Evolutionary conservation across 495 filamentous ascomycete genomes (phyloP), one percentile per base, ranked within the genome.

Genomic region (Monascus purpureus): DNA sequence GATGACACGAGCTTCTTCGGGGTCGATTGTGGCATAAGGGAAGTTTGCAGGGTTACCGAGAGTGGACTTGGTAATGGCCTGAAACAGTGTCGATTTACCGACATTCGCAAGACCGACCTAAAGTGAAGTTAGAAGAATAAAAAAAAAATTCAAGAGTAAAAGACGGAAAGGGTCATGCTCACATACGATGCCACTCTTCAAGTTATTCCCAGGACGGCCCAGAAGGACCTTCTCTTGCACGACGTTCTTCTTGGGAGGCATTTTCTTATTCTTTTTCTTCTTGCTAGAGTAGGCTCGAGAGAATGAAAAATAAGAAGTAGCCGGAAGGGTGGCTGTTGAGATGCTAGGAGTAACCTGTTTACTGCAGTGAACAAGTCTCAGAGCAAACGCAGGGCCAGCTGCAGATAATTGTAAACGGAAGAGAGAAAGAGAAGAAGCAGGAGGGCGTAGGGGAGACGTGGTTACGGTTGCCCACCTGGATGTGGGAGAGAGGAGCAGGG

Each of bases 1-100:
- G 40, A 99, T 77, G 59, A 99, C 92, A 40, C 87, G 83, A 32
- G 92, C 86, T 63, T 99, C 92, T 65, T 99, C 92, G 13, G 92
- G 92, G 45, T 96, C 85, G 54, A 99, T 96, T 45, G 92, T 99
- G 43, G 92, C 92, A 65, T 88, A 99, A 13, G 92, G 92, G 55
- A 95, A 99, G 68, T 99, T 99, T 59, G 90, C 92, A 42, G 92
- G 92, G 66, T 99, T 99, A 63, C 92, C 92, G 45, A 99, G 73
- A 40, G 75, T 77, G 59, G 80, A 95, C 68, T 93, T 95, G 41
- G 92, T 99, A 67, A 99, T 94, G 42, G 92, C 86, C 64, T 99
- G 92, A 70, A 99, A 99, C 47, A 99, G 79, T 15, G 92, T 99
- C 36, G 92, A 99, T 64, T 99, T 99, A 53, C 92, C 92, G 41